Base-by-base conservation (phyloP, 768 basidiomycete species). In the Hemileccinum impolitum region DNA sequence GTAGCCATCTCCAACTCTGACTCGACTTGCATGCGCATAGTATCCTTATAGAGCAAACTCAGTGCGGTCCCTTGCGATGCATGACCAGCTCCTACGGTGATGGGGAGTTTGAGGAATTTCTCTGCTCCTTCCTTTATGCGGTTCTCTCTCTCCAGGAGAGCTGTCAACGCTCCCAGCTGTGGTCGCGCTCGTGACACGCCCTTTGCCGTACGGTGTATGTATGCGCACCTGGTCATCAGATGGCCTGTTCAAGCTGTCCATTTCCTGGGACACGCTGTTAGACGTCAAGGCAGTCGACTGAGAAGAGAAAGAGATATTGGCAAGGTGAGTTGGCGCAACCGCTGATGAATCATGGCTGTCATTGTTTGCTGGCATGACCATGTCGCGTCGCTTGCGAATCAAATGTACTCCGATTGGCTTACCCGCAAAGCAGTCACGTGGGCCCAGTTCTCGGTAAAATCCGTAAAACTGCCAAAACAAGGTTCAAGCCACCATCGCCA, bases 71-170 rank as follows among this genome's bases (percentile, higher is more conserved):
- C 23, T 50, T 34, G 51, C 37, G n/a, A 48, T 42, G 42, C 48
- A 50, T 23, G 18, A 45, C 21, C 10, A 31, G 36, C 14, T 11
- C 65, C 19, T 57, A 84, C 84, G 39, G 74, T 74, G 35, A 82
- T 61, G 28, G 75, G 69, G 69, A 89, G 84, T 57, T 82, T 82
- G 13, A 96, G 72, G 52, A 97, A 76, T 57, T 88, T 93, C 72
- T 94, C 91, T 1, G 94, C 94, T 11, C 94, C 94, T 66, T 93
- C 92, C 64, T 84, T 91, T 53, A 96, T 91, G 47, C 87, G 77
- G 53, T 81, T 82, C 70, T 94, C 86, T 52, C 88, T 76, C 45
- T 81, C 79, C 17, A 94, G 73, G 60, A 84, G 81, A 46, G 75
- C 77, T 43, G 80, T 79, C 17, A 96, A 73, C 6, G 74, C 69